phyloP scores from a whole-genome alignment of 768 basidiomycete species.

The Gymnopilus dilepis region DNA sequence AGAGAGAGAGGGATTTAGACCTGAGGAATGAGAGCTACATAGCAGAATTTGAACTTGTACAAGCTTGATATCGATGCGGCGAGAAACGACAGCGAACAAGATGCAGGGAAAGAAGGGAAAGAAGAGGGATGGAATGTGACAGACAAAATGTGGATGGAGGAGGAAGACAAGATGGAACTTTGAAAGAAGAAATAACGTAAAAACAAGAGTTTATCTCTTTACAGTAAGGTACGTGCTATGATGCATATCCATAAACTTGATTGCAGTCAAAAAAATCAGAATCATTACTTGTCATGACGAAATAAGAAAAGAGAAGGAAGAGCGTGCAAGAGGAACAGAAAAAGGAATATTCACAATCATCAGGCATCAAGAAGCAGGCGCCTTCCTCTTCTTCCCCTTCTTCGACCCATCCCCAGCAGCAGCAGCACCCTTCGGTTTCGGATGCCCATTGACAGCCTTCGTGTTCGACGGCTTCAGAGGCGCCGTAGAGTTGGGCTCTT shows the following conservation, averaged over 20 bases:
- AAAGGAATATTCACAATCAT: too few relatives aligned
- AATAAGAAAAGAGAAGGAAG: not conserved
- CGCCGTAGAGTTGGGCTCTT: constrained; percentile 37
- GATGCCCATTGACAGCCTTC: constrained; percentile 52
- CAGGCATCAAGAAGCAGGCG: constrained; percentile 38
- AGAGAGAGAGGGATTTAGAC: too few relatives aligned
- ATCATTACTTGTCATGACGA: not conserved
- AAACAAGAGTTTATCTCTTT: not conserved
- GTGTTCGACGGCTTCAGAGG: constrained; percentile 42
- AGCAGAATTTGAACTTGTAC: constrained; percentile 3
- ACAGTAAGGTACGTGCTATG: not conserved
- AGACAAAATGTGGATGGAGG: not conserved
- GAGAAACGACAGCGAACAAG: not conserved
- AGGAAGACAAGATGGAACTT: not conserved
- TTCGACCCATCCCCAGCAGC: constrained; percentile 49
- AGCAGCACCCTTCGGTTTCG: constrained; percentile 45
- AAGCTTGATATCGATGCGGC: not conserved
- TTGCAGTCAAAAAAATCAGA: not conserved
- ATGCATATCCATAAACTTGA: not conserved
- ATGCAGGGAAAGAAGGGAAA: not conserved
- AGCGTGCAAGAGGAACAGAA: constrained; percentile 20
- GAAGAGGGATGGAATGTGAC: not conserved
- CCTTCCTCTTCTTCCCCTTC: constrained; percentile 64
- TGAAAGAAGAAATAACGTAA: not conserved
- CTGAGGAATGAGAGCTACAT: constrained; percentile 8